Conservation (phyloP, 306 rosid genomes). For the Rosa persica region DNA sequence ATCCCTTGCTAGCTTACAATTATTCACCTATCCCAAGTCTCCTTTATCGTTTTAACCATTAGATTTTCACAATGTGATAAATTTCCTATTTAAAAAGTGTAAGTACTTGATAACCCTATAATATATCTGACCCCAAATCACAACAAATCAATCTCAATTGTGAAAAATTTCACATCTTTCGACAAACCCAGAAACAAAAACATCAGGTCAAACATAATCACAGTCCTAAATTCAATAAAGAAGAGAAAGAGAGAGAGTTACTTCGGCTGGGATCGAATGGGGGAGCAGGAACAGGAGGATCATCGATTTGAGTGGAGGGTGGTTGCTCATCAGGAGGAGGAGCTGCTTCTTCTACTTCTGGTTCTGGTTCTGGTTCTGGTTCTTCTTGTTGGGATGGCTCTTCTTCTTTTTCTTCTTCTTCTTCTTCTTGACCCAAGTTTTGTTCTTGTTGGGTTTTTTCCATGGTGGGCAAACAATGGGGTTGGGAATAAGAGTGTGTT, state of each 20-base stretch:
- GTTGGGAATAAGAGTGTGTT: background rate
- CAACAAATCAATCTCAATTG: background rate
- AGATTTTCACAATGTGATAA: background rate
- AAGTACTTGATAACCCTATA: background rate
- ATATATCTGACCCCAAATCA: background rate
- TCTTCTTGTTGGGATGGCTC: background rate
- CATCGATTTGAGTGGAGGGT: slow-evolving; percentile 7
- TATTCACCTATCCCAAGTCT: background rate
- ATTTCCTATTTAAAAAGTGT: background rate
- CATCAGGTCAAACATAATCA: background rate
- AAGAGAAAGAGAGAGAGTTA: slow-evolving; percentile 13
- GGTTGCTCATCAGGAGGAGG: slow-evolving; percentile 23
- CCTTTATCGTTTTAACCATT: background rate
- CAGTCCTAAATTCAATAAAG: background rate
- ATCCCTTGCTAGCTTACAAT: background rate
- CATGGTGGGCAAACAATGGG: background rate
- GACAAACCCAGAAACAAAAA: slow-evolving; percentile 3
- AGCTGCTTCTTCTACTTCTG: slow-evolving; percentile 18
- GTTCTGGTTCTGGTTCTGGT: background rate
- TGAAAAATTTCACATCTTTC: slow-evolving; percentile 16
- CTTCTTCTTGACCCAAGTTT: background rate
- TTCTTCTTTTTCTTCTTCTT: background rate
- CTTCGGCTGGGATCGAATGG: slow-evolving; percentile 70
- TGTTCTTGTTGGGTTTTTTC: background rate
- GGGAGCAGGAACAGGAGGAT: slow-evolving; percentile 29